phyloP scores from a whole-genome alignment of 2,329 filamentous ascomycete genomes.

The Thermoascus crustaceus region DNA sequence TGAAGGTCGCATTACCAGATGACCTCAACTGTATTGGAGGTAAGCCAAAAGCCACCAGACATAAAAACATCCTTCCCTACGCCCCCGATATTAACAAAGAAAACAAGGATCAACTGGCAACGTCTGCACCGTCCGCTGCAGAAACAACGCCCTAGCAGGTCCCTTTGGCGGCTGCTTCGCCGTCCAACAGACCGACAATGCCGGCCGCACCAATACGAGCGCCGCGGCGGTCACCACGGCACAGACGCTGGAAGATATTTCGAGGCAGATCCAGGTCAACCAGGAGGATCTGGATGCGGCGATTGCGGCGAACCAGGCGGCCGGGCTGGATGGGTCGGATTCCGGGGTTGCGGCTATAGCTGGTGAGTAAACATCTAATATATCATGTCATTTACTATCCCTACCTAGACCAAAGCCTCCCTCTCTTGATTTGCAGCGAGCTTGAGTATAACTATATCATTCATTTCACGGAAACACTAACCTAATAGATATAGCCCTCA shows the following conservation, averaged over 20 bases:
- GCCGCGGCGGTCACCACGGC: neutral
- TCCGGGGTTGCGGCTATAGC: neutral
- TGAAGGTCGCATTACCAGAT: neutral
- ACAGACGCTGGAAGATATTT: neutral
- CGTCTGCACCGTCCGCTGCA: neutral
- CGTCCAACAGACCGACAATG: neutral
- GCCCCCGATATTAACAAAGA: no score
- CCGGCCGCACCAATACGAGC: neutral
- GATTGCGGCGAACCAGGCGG: neutral
- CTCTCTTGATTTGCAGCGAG: no score
- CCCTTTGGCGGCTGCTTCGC: slow-evolving; percentile 1
- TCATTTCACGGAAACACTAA: no score
- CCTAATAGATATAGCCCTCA: no score
- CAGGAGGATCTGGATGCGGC: neutral
- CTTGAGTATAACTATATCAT: no score
- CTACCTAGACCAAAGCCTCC: no score
- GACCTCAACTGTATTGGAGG: neutral
- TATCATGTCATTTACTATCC: no score
- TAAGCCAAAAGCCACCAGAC: neutral
- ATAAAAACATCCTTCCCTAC: no score
- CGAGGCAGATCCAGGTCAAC: neutral
- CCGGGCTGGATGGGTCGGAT: neutral
- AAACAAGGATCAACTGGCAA: neutral
- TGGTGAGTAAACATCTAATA: no score
- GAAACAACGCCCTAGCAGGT: slow-evolving; percentile 1